Percentiles rank a stretch among this genome's conserved stretches.
Evolutionary conservation across 106 monocot genomes (phyloP).

Genomic region (Allium sativum): DNA sequence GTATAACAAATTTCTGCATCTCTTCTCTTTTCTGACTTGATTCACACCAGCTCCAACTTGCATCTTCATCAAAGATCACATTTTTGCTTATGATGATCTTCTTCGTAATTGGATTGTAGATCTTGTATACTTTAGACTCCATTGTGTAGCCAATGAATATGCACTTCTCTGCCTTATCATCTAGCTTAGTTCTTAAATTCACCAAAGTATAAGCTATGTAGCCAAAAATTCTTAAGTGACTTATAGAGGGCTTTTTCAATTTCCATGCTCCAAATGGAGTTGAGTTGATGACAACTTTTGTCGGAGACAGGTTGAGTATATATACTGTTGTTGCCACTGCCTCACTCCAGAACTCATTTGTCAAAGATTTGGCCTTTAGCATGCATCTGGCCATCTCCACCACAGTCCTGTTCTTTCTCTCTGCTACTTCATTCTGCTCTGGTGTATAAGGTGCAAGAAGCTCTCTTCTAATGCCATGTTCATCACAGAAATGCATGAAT

Average conservation of each 20-base stretch:
- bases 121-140: neutral
- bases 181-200: neutral
- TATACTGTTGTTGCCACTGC: neutral
- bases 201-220: neutral
- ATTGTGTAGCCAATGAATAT: slow-evolving; percentile 2
- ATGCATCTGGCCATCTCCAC: slow-evolving; percentile 1
- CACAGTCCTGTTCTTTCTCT: neutral
- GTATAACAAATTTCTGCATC: neutral
- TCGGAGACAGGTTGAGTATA: neutral
- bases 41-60: too few relatives aligned
- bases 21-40: too few relatives aligned
- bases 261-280: slow-evolving; percentile 1
- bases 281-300: neutral
- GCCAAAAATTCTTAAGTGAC: neutral
- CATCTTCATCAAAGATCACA: slow-evolving; percentile 5
- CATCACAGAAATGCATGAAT: too few relatives aligned
- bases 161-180: neutral
- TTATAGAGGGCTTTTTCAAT: neutral
- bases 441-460: neutral
- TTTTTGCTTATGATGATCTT: neutral
- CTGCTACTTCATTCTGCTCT: neutral
- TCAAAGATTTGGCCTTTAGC: neutral
- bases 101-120: neutral
- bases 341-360: neutral
- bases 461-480: too few relatives aligned